A percentile compares a stretch with the other conserved stretches of the same genome.
phyloP scores from a whole-genome alignment of 208 protist species.

The Leishmania gerbilli region DNA sequence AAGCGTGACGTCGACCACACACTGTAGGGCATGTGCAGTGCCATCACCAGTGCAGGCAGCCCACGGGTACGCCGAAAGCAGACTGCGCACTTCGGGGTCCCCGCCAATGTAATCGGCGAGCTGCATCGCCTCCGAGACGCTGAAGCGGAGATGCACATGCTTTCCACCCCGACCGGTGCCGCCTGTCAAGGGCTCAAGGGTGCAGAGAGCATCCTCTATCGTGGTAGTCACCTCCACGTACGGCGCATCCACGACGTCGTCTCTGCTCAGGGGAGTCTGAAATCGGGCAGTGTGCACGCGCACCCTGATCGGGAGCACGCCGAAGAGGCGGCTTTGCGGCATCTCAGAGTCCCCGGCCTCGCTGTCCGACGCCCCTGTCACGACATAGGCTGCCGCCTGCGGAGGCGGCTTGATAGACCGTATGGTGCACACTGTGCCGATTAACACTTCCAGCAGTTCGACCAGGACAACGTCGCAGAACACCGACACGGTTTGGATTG shows the following conservation, averaged over 20 bases:
- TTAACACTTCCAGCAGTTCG: slow-evolving; percentile 17
- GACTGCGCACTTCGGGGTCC: slow-evolving; percentile 16
- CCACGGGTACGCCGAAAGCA: slow-evolving; percentile 23
- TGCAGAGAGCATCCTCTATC: slow-evolving; percentile 1
- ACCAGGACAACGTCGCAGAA: slow-evolving; percentile 19
- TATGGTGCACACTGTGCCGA: slow-evolving; percentile 4
- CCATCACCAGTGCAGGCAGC: neutral
- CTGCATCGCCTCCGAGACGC: slow-evolving; percentile 16
- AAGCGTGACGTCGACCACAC: slow-evolving; percentile 6
- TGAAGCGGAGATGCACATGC: slow-evolving; percentile 5
- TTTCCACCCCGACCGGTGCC: neutral
- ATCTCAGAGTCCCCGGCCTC: no score
- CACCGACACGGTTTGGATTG: slow-evolving; percentile 8
- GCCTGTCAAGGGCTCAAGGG: neutral
- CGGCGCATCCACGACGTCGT: slow-evolving; percentile 8
- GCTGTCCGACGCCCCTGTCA: neutral
- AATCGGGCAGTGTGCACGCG: slow-evolving; percentile 12
- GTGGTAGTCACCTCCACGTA: slow-evolving; percentile 26
- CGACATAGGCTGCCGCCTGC: neutral
- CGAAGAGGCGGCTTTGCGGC: neutral
- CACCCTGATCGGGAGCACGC: neutral
- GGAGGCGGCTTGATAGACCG: neutral
- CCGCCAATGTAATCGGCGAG: slow-evolving; percentile 23
- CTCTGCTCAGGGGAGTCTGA: slow-evolving; percentile 15
- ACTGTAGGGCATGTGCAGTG: slow-evolving; percentile 6